Percentiles rank a stretch among this genome's conserved stretches.
Evolutionary conservation across 257 asterid genomes (phyloP).

Genomic region (Solanum lycopersicoides): DNA sequence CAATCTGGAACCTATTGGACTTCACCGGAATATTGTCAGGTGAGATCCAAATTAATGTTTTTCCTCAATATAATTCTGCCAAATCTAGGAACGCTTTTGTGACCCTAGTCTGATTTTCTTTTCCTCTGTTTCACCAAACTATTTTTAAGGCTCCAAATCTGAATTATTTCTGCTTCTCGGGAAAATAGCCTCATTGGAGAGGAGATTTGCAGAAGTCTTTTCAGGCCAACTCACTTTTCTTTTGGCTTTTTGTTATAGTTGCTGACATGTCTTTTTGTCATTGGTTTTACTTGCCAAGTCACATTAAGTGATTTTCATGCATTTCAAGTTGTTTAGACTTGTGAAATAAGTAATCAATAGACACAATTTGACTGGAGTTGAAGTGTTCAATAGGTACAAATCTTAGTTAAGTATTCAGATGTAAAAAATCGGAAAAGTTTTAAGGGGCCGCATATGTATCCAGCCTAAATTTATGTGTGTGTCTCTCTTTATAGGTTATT

Average conservation of each 20-base stretch:
- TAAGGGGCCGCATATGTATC: background rate
- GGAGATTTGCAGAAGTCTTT: background rate
- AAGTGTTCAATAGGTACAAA: background rate
- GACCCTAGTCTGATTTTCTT: background rate
- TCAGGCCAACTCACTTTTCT: background rate
- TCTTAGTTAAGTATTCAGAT: background rate
- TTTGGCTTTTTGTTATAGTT: background rate
- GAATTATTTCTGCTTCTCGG: background rate
- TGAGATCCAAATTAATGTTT: background rate
- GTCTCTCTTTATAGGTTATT: slow-evolving; percentile 36
- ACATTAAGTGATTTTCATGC: background rate
- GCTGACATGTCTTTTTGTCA: background rate
- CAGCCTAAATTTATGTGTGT: background rate
- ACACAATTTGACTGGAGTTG: background rate
- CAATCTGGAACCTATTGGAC: background rate
- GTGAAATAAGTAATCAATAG: background rate
- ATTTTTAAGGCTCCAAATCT: background rate
- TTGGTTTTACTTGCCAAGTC: background rate
- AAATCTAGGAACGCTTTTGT: background rate
- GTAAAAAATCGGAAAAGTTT: background rate
- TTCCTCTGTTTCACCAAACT: background rate
- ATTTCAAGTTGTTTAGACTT: background rate
- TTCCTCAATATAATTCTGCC: background rate
- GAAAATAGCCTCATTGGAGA: background rate
- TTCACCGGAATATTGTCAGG: background rate